Evolutionary conservation across 345 rosid genomes (phyloP).

Genomic region (Passiflora organensis): DNA sequence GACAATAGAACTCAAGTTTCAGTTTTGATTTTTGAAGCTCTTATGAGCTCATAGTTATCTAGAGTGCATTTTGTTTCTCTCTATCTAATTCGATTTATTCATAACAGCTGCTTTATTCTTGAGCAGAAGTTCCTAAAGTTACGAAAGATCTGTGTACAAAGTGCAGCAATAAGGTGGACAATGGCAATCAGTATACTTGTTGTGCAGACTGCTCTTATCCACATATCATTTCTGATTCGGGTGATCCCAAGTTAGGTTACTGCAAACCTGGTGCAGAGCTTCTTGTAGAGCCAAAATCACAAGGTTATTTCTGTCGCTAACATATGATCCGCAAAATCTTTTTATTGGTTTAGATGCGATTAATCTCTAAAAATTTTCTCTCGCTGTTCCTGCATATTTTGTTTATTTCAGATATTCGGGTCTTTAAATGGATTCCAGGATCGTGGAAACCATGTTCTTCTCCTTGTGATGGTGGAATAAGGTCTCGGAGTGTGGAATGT

Average conservation of each 20-base stretch:
- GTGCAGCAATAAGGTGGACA: neutral
- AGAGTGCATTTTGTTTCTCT: too few species aligned
- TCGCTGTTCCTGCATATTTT: too few species aligned
- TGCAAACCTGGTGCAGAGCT: slow-evolving; percentile 11
- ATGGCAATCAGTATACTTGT: neutral
- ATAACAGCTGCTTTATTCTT: neutral
- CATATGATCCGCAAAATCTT: neutral
- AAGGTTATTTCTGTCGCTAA: neutral
- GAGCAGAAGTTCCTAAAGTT: neutral
- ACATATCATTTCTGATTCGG: neutral
- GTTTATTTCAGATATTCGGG: neutral
- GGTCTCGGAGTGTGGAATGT: slow-evolving; percentile 9
- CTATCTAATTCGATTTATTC: too few species aligned
- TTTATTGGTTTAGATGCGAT: too few species aligned
- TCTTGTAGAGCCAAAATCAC: slow-evolving; percentile 2
- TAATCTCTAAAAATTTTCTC: neutral
- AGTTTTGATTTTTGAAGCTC: too few species aligned
- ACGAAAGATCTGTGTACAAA: neutral
- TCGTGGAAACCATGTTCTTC: slow-evolving; percentile 8
- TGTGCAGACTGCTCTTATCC: slow-evolving; percentile 8
- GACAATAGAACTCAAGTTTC: too few species aligned
- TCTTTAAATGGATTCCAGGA: slow-evolving; percentile 7
- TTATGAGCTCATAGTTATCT: too few species aligned
- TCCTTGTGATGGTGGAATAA: slow-evolving; percentile 4
- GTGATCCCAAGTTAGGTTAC: slow-evolving; percentile 1